Base-by-base conservation (phyloP, 2,329 filamentous ascomycete species). In the Colletotrichum lini region DNA sequence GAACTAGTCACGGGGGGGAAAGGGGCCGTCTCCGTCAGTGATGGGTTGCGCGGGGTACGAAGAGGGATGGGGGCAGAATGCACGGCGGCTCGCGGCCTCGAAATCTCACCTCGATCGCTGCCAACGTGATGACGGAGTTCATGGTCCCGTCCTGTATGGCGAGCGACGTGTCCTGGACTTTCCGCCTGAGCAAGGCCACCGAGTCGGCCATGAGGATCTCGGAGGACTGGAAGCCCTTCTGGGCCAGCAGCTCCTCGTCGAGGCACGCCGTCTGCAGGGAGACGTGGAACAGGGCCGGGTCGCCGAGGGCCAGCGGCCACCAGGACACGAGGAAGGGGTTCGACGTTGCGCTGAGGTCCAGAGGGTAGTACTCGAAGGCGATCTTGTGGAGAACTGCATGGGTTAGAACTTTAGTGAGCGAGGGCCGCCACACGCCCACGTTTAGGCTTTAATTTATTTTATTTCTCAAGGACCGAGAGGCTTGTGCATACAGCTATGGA, bases 301-400 rank as follows among this genome's bases (percentile, higher is more conserved):
- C 88, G 0, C 81, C 84, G 0, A 90, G 81, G 0, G 88, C 87
- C 1, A 87, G 80, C 0, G 88, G 88, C 88, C 88, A 90, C 88
- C 88, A 90, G 0, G 87, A 89, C 8, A 89, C 79, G 21, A 90
- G 79, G 71, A 90, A 90, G 0, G 88, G 88, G 73, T 90, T 90
- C 9, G 88, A 87, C 0, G 77, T 77, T n/a, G 82, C 75, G 70
- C 81, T 84, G 9, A 88, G 79, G 62, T 90, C 88, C 23, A 89
- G 79, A 0, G 88, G 88, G 74, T 90, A 90, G 74, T 90, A 90
- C 72, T 89, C 85, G 61, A 90, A 90, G 0, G 88, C 87, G 57
- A 90, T 90, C 54, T 86, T 88, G 52, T 84, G 82, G 4, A 89
- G 79, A 72, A 90, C 88, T 89, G 65, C 58, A 23, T 40, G 15